These are phyloP conservation scores for Exophiala sp. DNA, from an alignment of 2,329 filamentous ascomycete species.

Conservation along the genomic window DNA sequence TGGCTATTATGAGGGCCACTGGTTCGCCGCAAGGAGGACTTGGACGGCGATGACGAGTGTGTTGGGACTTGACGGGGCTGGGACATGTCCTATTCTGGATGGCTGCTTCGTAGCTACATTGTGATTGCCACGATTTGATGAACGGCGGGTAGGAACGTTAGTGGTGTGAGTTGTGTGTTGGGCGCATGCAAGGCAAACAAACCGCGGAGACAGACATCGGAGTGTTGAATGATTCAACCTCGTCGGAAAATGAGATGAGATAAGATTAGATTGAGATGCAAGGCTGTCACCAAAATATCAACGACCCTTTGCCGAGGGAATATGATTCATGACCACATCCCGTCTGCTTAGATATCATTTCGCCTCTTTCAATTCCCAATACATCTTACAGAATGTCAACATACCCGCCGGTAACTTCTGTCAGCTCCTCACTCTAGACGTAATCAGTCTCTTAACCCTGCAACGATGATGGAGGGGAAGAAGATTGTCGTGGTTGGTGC, in stretches of 20 bases:
- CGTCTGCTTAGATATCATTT: too few species aligned
- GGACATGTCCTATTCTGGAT: slow-evolving; percentile 17
- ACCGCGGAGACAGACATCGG: not conserved
- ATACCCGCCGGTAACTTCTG: too few species aligned
- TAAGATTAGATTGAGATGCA: not conserved
- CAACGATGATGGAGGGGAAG: slow-evolving; percentile 34
- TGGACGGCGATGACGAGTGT: slow-evolving; percentile 27
- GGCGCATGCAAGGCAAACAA: slow-evolving; percentile 1
- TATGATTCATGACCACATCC: too few species aligned
- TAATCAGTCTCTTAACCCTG: too few species aligned
- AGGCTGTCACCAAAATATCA: too few species aligned
- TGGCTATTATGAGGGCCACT: slow-evolving; percentile 13
- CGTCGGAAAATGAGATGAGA: not conserved
- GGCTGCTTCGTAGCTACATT: slow-evolving; percentile 3
- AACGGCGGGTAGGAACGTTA: not conserved
- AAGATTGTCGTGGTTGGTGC: slow-evolving; percentile 85
- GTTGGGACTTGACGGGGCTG: slow-evolving; percentile 21
- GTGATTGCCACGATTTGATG: slow-evolving; percentile 5
- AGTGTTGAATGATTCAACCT: not conserved
- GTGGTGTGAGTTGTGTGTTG: not conserved
- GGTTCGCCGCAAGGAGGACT: slow-evolving; percentile 25
- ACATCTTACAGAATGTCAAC: too few species aligned
- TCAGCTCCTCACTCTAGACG: too few species aligned
- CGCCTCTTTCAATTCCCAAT: too few species aligned
- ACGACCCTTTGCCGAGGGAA: too few species aligned